Conservation (phyloP, 164 flowering plant species). For the Dillenia turbinata region DNA sequence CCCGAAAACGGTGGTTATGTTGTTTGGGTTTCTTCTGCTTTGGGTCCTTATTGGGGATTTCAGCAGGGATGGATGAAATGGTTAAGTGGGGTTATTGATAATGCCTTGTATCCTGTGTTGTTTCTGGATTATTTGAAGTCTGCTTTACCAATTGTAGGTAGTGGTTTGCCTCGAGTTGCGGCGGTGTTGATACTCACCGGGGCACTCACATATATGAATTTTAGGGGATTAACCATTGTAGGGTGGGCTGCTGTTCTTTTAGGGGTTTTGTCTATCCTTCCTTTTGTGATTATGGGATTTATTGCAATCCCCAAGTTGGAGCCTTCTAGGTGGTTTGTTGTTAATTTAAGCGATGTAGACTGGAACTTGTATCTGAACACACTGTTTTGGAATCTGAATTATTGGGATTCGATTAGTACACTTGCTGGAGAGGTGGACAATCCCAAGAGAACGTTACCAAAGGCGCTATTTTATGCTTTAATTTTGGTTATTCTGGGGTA, state of each 20-base stretch:
- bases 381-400: constrained; percentile 60
- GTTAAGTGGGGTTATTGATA: constrained; percentile 71
- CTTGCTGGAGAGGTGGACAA: constrained; percentile 53
- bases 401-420: constrained; percentile 63
- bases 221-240: constrained; percentile 50
- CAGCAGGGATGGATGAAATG: constrained; percentile 71
- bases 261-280: constrained; percentile 44
- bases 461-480: constrained; percentile 42
- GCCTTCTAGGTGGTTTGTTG: constrained; percentile 46
- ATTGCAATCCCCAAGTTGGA: constrained; percentile 39
- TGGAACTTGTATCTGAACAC: constrained; percentile 54
- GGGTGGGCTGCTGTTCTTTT: constrained; percentile 43
- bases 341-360: constrained; percentile 31
- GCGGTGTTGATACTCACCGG: constrained; percentile 31
- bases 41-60: constrained; percentile 60
- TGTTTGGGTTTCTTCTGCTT: constrained; percentile 56
- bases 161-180: constrained; percentile 31
- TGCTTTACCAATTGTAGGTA: constrained; percentile 29
- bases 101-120: constrained; percentile 54
- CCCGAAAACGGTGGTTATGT: constrained; percentile 66
- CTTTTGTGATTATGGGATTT: constrained; percentile 50
- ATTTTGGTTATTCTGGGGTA: constrained; percentile 43
- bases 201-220: constrained; percentile 47
- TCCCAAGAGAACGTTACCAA: constrained; percentile 47
- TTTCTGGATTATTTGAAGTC: constrained; percentile 55